Base-by-base conservation (phyloP, 768 basidiomycete species). In the Mycena galopus region DNA sequence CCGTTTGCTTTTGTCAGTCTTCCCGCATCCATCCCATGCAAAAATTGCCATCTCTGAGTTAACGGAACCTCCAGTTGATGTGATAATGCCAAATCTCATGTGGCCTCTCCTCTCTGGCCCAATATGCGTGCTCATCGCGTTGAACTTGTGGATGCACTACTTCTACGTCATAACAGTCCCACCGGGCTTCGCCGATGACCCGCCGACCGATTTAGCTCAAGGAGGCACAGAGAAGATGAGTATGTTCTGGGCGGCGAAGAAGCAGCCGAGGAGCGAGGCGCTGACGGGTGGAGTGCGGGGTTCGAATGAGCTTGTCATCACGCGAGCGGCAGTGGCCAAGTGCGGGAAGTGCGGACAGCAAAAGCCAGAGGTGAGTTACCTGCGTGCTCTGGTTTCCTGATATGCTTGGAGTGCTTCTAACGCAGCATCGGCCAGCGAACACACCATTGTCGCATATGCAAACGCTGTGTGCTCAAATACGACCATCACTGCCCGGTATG, bases 361-460 rank as follows among this genome's bases (percentile, higher is more conserved):
- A 63, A 90, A 93, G 74, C 96, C 96, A 57, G 95, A 97, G 86
- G 95, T 75, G 67, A 29, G 69, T 57, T 12, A 21, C 9, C 21
- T 30, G 14, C 39, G 47, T 35, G 17, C 12, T 60, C 23, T 21
- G n/a, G 19, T 12, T 6, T 42, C 42, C 19, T 21, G n/a, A n/a
- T 21, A 17, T 9, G 5, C 37, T 25, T 50, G n/a, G n/a, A n/a
- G n/a, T n/a, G 10, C 21, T 4, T 21, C 56, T 57, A 12, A 17
- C 66, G n/a, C 59, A 47, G 25, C 44, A 33, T 11, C 23, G 29
- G 44, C 30, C 73, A 97, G 96, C 91, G 96, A 83, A 88, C 96
- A 11, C 96, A 98, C 79, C 96, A 97, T 81, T 98, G 96, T 82
- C 88, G 92, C 29, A 92, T 98, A 78, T 98, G 96, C 80, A 95